A percentile compares a stretch with the other conserved stretches of the same genome.
These are phyloP conservation scores for Hypoxylon fuscum DNA, from an alignment of 495 filamentous ascomycete species.

Conservation along the genomic window DNA sequence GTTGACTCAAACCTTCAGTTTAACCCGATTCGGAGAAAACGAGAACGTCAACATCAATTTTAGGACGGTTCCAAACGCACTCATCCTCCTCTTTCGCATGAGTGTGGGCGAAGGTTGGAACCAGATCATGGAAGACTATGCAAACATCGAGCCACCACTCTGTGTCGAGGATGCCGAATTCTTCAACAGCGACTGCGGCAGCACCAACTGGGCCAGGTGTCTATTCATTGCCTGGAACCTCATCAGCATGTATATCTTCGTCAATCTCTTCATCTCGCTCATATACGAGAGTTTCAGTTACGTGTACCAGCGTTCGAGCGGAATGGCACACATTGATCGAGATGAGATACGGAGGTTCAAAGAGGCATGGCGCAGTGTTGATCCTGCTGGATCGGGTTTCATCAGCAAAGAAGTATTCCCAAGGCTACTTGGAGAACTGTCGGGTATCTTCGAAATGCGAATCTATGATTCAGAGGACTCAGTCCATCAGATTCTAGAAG, in stretches of 20 bases:
- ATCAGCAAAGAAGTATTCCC: constrained; percentile 94
- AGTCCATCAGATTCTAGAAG: constrained; percentile 81
- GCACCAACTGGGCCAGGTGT: constrained; percentile 81
- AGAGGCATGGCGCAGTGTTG: constrained; percentile 95
- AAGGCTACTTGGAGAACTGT: constrained; percentile 86
- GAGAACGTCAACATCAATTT: constrained; percentile 90
- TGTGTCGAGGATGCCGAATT: constrained; percentile 75
- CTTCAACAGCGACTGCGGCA: constrained; percentile 92
- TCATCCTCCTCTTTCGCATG: constrained; percentile 92
- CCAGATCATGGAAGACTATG: constrained; percentile 94
- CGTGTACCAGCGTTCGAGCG: constrained; percentile 95
- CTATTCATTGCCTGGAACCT: constrained; percentile 99
- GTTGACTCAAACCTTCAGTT: constrained; percentile 93
- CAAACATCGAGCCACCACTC: constrained; percentile 74
- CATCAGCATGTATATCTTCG: constrained; percentile 99
- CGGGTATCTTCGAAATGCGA: constrained; percentile 96
- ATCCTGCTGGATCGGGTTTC: constrained; percentile 89
- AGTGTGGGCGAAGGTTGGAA: constrained; percentile 98
- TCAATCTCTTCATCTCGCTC: constrained; percentile 96
- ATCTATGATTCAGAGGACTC: constrained; percentile 93
- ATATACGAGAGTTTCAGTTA: constrained; percentile 99
- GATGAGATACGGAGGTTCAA: constrained; percentile 97
- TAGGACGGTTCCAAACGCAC: constrained; percentile 87
- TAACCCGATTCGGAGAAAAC: constrained; percentile 82
- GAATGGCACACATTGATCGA: constrained; percentile 81